These are phyloP conservation scores for Chalciporus sphaerocephalus DNA, from an alignment of 768 basidiomycete genomes.

Conservation along the genomic window DNA sequence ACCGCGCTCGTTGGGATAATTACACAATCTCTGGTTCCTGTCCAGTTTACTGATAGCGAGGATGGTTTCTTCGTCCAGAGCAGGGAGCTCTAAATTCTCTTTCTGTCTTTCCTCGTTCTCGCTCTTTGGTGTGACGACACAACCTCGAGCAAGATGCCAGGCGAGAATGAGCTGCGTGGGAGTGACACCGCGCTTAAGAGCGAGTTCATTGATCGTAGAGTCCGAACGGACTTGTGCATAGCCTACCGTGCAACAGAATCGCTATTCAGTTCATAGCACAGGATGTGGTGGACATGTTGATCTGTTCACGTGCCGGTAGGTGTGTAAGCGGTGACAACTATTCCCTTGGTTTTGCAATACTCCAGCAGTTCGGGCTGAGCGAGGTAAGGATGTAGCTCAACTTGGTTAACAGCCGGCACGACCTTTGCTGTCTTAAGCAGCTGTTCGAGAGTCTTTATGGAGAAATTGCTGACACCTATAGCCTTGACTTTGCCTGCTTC, in stretches of 20 bases:
- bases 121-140: constrained; percentile 31
- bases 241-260: constrained; percentile 10
- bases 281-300: neutral
- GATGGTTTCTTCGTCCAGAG: neutral
- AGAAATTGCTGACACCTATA: neutral
- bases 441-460: neutral
- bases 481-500: neutral
- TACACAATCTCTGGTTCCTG: constrained; percentile 37
- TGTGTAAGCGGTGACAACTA: neutral
- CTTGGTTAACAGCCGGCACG: neutral
- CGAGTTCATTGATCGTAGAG: constrained; percentile 25
- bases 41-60: constrained; percentile 42
- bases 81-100: constrained; percentile 17
- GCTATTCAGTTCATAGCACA: neutral
- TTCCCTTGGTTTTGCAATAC: neutral
- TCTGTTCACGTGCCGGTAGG: neutral
- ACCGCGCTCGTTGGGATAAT: constrained; percentile 33
- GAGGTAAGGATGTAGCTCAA: neutral
- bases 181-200: constrained; percentile 24
- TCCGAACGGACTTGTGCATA: constrained; percentile 29
- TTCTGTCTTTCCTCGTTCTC: constrained; percentile 22
- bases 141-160: constrained; percentile 32
- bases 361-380: neutral
- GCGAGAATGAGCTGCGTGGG: constrained; percentile 31
- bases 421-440: neutral